These are phyloP conservation scores for Purpureocillium takamizusanense DNA, from an alignment of 2,329 filamentous ascomycete genomes.

Conservation along the genomic window DNA sequence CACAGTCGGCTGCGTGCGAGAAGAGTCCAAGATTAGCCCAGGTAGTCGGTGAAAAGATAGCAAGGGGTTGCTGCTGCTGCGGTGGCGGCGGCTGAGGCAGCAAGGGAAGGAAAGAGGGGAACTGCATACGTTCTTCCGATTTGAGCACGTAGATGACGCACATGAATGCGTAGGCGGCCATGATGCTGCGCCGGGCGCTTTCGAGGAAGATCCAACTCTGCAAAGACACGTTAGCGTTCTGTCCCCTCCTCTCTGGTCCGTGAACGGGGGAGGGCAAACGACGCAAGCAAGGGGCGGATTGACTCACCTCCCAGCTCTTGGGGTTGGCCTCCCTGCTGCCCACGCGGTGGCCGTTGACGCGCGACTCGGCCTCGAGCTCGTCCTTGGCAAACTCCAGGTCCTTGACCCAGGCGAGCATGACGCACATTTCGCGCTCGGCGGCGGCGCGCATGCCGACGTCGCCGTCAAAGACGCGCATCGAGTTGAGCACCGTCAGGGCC, in stretches of 20 bases:
- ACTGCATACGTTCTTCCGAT: slow-evolving; percentile 18
- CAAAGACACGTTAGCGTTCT: no score
- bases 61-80: neutral
- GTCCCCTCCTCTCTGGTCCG: no score
- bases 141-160: slow-evolving; percentile 25
- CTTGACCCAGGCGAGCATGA: slow-evolving; percentile 26
- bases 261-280: neutral
- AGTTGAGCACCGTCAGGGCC: slow-evolving; percentile 30
- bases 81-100: neutral
- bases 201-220: slow-evolving; percentile 33
- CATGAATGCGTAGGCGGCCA: slow-evolving; percentile 22
- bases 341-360: slow-evolving; percentile 8
- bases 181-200: slow-evolving; percentile 27
- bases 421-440: slow-evolving; percentile 27
- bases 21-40: neutral
- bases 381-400: slow-evolving; percentile 22
- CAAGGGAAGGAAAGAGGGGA: neutral
- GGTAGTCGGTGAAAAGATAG: neutral
- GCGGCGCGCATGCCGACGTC: slow-evolving; percentile 29
- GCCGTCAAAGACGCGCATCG: slow-evolving; percentile 34
- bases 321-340: slow-evolving; percentile 22
- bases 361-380: slow-evolving; percentile 21
- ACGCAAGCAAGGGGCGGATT: neutral
- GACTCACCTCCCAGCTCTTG: slow-evolving; percentile 31
- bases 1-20: slow-evolving; percentile 2